These are phyloP conservation scores for Entomortierella beljakovae DNA, from an alignment of 192 early-diverging fungal species.

Conservation along the genomic window DNA sequence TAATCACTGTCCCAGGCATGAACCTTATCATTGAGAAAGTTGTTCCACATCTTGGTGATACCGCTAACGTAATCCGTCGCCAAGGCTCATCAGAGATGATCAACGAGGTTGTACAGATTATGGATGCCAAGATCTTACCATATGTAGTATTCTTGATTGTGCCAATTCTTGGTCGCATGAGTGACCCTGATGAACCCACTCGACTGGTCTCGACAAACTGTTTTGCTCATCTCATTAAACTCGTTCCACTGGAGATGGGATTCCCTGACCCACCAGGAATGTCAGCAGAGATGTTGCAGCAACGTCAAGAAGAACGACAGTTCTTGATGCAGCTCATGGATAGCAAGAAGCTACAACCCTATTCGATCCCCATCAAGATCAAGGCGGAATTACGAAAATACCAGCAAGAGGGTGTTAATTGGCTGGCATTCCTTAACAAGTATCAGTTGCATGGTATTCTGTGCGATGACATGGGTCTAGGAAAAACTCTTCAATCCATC, in stretches of 20 bases:
- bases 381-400: slow-evolving; percentile 94
- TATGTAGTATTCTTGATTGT: slow-evolving; percentile 99
- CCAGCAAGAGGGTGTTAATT: slow-evolving; percentile 98
- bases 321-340: slow-evolving; percentile 97
- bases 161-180: slow-evolving; percentile 96
- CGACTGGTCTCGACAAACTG: slow-evolving; percentile 92
- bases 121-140: slow-evolving; percentile 88
- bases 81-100: slow-evolving; percentile 92
- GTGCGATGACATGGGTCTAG: slow-evolving; percentile 99
- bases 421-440: slow-evolving; percentile 97
- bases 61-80: slow-evolving; percentile 71
- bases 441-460: slow-evolving; percentile 98
- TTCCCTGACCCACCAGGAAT: slow-evolving; percentile 95
- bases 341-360: slow-evolving; percentile 87
- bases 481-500: slow-evolving; percentile 97
- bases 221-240: slow-evolving; percentile 95
- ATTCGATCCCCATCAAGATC: slow-evolving; percentile 88
- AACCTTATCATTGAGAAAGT: slow-evolving; percentile 80
- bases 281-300: slow-evolving; percentile 77
- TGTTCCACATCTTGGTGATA: slow-evolving; percentile 83
- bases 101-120: slow-evolving; percentile 80
- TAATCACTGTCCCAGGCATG: slow-evolving; percentile 80
- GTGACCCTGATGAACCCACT: slow-evolving; percentile 91
- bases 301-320: slow-evolving; percentile 89
- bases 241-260: slow-evolving; percentile 94